These are phyloP conservation scores for Sphagnurus paluster DNA, from an alignment of 1,284 basidiomycete genomes.

Conservation along the genomic window DNA sequence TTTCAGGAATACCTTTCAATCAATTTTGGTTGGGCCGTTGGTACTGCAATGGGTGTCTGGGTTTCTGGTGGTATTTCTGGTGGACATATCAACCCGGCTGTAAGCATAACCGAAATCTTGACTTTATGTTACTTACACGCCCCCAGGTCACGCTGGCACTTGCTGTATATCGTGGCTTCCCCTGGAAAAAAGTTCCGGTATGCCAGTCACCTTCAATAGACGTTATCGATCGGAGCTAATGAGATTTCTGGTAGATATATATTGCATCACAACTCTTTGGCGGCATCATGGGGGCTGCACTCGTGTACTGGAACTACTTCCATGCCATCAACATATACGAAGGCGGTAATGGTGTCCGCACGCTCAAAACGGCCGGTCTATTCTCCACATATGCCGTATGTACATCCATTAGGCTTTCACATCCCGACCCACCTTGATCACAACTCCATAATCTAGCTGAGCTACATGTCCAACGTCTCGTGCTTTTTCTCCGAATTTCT, in stretches of 20 bases:
- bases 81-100: constrained; percentile 76
- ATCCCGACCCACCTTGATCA: not conserved
- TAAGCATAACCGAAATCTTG: constrained; percentile 26
- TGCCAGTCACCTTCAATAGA: constrained; percentile 6
- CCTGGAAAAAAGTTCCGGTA: constrained; percentile 68
- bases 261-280: constrained; percentile 54
- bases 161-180: constrained; percentile 68
- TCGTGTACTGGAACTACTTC: constrained; percentile 56
- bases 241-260: constrained; percentile 30
- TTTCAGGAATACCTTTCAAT: constrained; percentile 57
- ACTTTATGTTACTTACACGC: not conserved
- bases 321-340: constrained; percentile 53
- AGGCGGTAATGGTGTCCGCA: constrained; percentile 42
- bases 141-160: constrained; percentile 53
- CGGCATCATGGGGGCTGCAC: constrained; percentile 44
- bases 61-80: constrained; percentile 62
- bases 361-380: constrained; percentile 40
- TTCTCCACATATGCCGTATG: constrained; percentile 42
- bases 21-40: constrained; percentile 60
- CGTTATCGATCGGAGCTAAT: constrained; percentile 19
- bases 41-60: constrained; percentile 60
- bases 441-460: constrained; percentile 24
- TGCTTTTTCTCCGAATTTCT: constrained; percentile 42
- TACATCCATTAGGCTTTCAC: constrained; percentile 1
- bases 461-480: constrained; percentile 39